These are phyloP conservation scores for Hypoxylon sp. DNA, from an alignment of 2,329 filamentous ascomycete species.

Conservation along the genomic window DNA sequence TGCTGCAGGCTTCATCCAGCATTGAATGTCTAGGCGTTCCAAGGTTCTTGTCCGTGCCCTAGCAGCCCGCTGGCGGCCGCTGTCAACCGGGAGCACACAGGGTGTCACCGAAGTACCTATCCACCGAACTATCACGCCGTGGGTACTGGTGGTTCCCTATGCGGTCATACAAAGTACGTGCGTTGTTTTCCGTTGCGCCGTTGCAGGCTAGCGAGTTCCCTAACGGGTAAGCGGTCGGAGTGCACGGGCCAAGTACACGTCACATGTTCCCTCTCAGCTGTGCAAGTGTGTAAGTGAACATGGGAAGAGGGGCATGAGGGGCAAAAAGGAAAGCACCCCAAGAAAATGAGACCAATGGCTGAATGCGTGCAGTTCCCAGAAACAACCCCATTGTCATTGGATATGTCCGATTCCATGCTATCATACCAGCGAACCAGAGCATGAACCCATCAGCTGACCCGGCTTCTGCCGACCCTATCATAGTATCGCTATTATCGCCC, in stretches of 20 bases:
- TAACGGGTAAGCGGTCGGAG: background rate
- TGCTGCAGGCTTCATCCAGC: conserved; percentile 10
- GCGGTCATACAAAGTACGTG: conserved; percentile 37
- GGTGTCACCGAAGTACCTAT: conserved; percentile 5
- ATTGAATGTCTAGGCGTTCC: conserved; percentile 11
- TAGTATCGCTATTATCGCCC: background rate
- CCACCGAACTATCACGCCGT: conserved; percentile 14
- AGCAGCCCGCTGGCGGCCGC: conserved; percentile 12
- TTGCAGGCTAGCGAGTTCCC: conserved; percentile 13
- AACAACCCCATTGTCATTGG: conserved; percentile 22
- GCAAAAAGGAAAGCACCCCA: conserved; percentile 22
- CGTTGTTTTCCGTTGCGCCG: conserved; percentile 24
- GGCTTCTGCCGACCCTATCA: conserved; percentile 34
- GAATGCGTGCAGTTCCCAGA: conserved; percentile 31
- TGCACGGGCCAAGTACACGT: conserved; percentile 20
- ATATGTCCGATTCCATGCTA: conserved; percentile 3
- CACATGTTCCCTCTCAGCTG: conserved; percentile 31
- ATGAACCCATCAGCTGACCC: conserved; percentile 39
- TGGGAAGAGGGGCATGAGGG: conserved; percentile 20
- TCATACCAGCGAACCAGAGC: conserved; percentile 17
- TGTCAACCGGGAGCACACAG: conserved; percentile 12
- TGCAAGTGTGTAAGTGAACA: conserved; percentile 5
- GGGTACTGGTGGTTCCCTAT: conserved; percentile 21
- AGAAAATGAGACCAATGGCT: conserved; percentile 31
- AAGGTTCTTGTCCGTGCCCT: conserved; percentile 19